These are phyloP conservation scores for Xylariaceae sp. DNA, from an alignment of 2,329 filamentous ascomycete genomes.

Conservation along the genomic window DNA sequence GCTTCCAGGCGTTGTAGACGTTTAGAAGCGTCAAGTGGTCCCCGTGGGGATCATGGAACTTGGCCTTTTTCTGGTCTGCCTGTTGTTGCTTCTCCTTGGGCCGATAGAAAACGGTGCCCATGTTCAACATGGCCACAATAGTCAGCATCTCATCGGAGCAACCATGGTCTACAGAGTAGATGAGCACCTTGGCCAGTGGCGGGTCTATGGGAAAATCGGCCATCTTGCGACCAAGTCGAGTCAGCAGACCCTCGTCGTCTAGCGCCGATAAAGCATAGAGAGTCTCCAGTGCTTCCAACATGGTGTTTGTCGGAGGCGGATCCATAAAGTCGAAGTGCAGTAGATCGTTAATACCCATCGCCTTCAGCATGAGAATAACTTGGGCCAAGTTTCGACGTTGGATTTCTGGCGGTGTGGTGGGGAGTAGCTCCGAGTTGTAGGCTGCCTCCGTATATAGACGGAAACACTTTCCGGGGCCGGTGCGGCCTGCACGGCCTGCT, in stretches of 20 bases:
- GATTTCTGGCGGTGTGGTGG: constrained; percentile 93
- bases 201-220: constrained; percentile 98
- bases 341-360: constrained; percentile 98
- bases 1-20: constrained; percentile 96
- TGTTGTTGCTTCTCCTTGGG: constrained; percentile 96
- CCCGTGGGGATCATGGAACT: constrained; percentile 92
- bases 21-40: constrained; percentile 94
- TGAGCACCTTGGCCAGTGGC: constrained; percentile 81
- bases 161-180: constrained; percentile 76
- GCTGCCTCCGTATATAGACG: constrained; percentile 91
- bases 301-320: constrained; percentile 92
- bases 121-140: constrained; percentile 90
- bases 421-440: constrained; percentile 94
- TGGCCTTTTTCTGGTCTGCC: constrained; percentile 94
- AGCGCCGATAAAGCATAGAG: constrained; percentile 86
- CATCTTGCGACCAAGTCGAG: constrained; percentile 90
- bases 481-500: constrained; percentile 86
- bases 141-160: constrained; percentile 93
- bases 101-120: constrained; percentile 83
- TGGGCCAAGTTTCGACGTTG: constrained; percentile 88
- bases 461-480: constrained; percentile 94
- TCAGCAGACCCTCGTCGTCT: constrained; percentile 91
- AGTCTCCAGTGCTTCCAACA: constrained; percentile 93
- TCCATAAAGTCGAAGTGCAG: constrained; percentile 99
- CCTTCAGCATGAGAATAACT: constrained; percentile 96